A percentile compares a stretch with the other conserved stretches of the same genome.
Evolutionary conservation across 495 filamentous ascomycete genomes (phyloP).

Genomic region (Penicillium malachiteum): DNA sequence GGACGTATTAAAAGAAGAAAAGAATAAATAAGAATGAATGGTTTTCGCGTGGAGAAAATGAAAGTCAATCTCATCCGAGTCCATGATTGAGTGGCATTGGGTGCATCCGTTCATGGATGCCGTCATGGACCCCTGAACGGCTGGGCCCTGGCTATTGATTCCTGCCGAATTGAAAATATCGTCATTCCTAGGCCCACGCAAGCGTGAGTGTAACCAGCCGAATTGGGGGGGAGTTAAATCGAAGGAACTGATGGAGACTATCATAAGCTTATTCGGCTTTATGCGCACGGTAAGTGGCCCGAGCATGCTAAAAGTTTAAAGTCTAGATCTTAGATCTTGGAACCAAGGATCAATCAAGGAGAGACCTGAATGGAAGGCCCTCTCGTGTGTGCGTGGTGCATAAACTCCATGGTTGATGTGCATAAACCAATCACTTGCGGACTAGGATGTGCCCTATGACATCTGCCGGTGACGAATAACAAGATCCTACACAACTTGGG

Average conservation of each 20-base stretch:
- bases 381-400: too few species aligned
- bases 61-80: constrained; percentile 6
- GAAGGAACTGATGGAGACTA: neutral
- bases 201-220: constrained; percentile 26
- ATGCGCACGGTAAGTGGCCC: constrained; percentile 17
- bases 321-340: constrained; percentile 11
- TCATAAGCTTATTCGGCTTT: constrained; percentile 8
- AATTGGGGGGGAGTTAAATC: constrained; percentile 9
- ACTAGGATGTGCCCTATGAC: constrained; percentile 5
- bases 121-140: constrained; percentile 27
- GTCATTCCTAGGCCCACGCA: constrained; percentile 5
- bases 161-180: constrained; percentile 19
- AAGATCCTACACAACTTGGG: neutral
- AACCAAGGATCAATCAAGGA: neutral
- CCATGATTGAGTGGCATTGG: constrained; percentile 1
- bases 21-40: neutral
- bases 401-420: too few species aligned
- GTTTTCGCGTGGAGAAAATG: constrained; percentile 10
- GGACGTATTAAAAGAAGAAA: constrained; percentile 1
- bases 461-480: constrained; percentile 4
- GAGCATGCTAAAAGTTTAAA: constrained; percentile 8
- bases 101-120: constrained; percentile 15
- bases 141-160: neutral
- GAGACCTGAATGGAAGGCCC: too few species aligned
- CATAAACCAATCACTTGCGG: neutral